Base-by-base conservation (phyloP, 2,329 filamentous ascomycete genomes). In the Metarhizium robertsii region DNA sequence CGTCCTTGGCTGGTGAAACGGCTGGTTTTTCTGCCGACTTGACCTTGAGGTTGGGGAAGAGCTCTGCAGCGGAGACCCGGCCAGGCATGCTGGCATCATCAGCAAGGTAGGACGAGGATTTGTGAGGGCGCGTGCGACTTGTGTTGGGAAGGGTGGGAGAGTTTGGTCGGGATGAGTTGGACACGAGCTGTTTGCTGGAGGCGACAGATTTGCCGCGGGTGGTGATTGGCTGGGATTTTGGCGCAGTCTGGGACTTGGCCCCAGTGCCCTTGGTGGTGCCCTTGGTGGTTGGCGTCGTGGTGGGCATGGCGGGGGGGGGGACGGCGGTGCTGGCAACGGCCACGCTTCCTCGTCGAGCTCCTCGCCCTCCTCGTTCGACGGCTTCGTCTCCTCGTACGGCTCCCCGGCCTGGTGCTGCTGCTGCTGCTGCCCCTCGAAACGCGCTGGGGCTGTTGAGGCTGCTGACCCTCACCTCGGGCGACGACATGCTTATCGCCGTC, bases 21-120 rank as follows among this genome's bases (percentile, higher is more conserved):
- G 14, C 45, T 16, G 45, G 13, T 30, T 50, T 48, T 36, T 53
- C 50, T 30, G 51, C 55, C 46, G 57, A 60, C 62, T 65, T 70
- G 56, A 60, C 56, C 43, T 64, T 60, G 56, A 66, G 56, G 54
- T 67, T 69, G 58, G 70, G 65, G 53, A 70, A 67, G 54, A 68
- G 59, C 52, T 68, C 64, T 47, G 64, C 61, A 55, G 66, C 61
- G 56, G 67, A 60, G 61, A 74, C 61, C 60, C 69, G 66, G 60
- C 72, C 72, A 57, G 72, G 72, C 72, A 74, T 74, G 62, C 65
- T 69, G 66, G 64, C 65, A 61, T 69, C 65, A 58, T 69, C 66
- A 10, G 29, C 46, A 30, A 48, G 34, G 47, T 30, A 46, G 60
- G 65, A 62, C 52, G 60, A 62, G 55, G 61, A 61, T 59, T 60